Evolutionary conservation across 495 filamentous ascomycete species (phyloP), one percentile per base, ranked within the genome.

Genomic region (Daldinia childiae): DNA sequence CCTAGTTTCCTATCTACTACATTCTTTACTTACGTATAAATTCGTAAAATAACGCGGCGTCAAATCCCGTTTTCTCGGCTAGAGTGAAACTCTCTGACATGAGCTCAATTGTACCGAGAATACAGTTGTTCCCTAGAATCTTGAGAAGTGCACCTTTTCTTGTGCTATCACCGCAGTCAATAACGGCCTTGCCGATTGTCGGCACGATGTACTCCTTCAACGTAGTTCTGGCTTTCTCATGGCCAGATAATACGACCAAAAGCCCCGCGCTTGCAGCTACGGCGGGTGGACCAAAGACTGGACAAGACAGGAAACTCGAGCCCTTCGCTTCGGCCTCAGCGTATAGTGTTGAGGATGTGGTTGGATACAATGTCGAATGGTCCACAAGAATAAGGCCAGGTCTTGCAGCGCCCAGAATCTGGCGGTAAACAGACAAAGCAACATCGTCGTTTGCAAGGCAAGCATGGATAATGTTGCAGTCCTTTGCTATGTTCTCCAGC

Each of bases 21-120:
- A 21, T 48, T 24, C 6, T 12, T 2, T 2, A 48, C 43, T 21
- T 48, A 48, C 43, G 43, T 11, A 48, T 48, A 11, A 48, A 48
- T 12, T 48, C 43, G 43, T 48, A 48, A 15, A 48, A 64, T 4
- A 64, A 21, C 4, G 21, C 34, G 21, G 61, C 50, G 14, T 64
- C 61, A 12, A 64, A 64, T 7, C 61, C 61, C 1, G 48, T 55
- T 27, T 64, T 64, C 36, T 64, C 61, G 4, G 61, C 61, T 14
- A 64, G 50, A 21, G 61, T 64, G 14, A 64, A 64, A 27, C 50
- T 64, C 36, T 64, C 61, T 15, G 61, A 64, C 17, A 64, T 39
- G 14, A 64, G 61, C 41, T 64, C 61, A 9, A 64, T 64, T 24
- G 61, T 64, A 6, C 61, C 61, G 12, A 64, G 61, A 26, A 64